Conservation (phyloP, 78 protist species). For the Dictyostelium brefeldianum region DNA sequence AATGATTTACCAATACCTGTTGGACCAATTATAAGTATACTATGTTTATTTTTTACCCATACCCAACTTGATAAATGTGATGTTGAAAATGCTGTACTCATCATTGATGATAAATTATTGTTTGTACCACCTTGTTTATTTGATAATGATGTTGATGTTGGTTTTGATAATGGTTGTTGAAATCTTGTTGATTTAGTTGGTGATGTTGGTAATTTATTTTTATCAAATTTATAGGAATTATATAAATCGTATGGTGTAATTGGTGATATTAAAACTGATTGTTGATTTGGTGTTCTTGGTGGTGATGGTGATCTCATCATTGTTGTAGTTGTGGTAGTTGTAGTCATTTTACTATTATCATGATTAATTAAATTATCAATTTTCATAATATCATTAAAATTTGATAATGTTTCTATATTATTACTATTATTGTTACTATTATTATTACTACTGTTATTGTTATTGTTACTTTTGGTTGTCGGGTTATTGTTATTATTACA, state of each 20-base stretch:
- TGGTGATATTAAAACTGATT: neutral
- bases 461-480: neutral
- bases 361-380: slow-evolving; percentile 31
- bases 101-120: neutral
- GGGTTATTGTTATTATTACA: too few relatives aligned
- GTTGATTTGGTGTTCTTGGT: slow-evolving; percentile 9
- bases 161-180: neutral
- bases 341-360: neutral
- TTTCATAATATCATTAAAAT: slow-evolving; percentile 24
- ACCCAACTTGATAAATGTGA: slow-evolving; percentile 46
- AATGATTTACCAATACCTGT: slow-evolving; percentile 62
- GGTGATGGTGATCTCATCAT: slow-evolving; percentile 30
- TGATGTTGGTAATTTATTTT: neutral
- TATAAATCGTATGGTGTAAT: neutral
- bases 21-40: slow-evolving; percentile 62
- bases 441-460: neutral
- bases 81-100: neutral
- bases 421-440: neutral
- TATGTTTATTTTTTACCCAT: slow-evolving; percentile 67
- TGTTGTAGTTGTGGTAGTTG: neutral
- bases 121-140: neutral
- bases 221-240: neutral
- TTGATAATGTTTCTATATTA: neutral
- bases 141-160: too few relatives aligned
- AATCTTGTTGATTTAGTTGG: neutral